Base-by-base conservation (phyloP, 2,329 filamentous ascomycete species). In the Xylogone sp. region DNA sequence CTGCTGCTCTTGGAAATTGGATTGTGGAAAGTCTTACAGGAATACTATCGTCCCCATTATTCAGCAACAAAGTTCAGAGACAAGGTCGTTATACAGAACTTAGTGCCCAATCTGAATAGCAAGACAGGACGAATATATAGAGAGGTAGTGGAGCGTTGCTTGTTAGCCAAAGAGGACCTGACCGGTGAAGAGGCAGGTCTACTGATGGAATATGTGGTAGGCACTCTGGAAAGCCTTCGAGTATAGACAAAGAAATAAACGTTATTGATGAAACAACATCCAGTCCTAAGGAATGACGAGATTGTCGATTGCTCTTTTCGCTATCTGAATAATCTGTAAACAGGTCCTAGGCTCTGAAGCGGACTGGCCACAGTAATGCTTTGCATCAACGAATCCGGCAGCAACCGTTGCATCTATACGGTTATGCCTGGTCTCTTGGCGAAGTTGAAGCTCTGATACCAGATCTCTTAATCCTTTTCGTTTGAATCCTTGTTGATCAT, bases 401-500 rank as follows among this genome's bases (percentile, higher is more conserved):
- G 48, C 43, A 6, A 42, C 18, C 18, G 65, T 56, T 65, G 77
- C 79, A 48, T 84, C 79, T 42, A 83, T 55, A 10, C 72, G 57
- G 2, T 73, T 71, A 58, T 84, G 81, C 2, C 81, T 68, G 45
- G 63, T 65, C 22, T 65, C 68, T 19, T 75, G 76, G 39, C 75
- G 72, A 54, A 75, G 70, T 59, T 84, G 79, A 65, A 85, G 73
- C 53, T 75, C 66, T 10, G 65, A 60, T 22, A 84, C 71, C 31
- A 84, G 74, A 49, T 81, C 79, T 60, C 71, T 77, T 3, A 85
- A 68, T 0, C 81, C 81, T 20, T 74, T 68, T 43, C 78, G 75
- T 22, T 59, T 57, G 44, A 62, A 58, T 18, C 52, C 53, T 18
- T 42, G 39, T 24, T 60, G 56, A 16, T 59, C 59, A 22, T 79